These are phyloP conservation scores for Ramichloridium luteum DNA, from an alignment of 2,329 filamentous ascomycete species.

Conservation along the genomic window DNA sequence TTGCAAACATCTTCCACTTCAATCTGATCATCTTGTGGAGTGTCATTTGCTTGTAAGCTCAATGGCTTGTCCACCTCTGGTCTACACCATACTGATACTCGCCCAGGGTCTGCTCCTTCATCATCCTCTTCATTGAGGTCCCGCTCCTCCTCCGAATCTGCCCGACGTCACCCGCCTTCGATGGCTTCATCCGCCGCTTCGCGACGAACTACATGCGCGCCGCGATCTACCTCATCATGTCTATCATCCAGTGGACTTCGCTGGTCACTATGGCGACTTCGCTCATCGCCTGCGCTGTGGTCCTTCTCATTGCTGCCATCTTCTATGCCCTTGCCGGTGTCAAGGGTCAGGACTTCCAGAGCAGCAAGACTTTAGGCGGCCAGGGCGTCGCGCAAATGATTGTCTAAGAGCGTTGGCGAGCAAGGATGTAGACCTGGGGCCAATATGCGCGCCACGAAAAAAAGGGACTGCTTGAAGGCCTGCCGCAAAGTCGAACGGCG, in stretches of 20 bases:
- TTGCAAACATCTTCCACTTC: constrained; percentile 56
- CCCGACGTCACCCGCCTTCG: constrained; percentile 83
- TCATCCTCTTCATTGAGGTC: constrained; percentile 52
- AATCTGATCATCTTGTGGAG: constrained; percentile 49
- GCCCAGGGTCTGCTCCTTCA: constrained; percentile 34
- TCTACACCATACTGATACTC: constrained; percentile 1
- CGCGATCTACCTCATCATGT: constrained; percentile 71
- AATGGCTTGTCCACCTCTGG: no score
- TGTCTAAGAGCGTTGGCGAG: no score
- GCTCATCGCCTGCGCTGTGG: constrained; percentile 74
- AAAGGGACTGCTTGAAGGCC: no score
- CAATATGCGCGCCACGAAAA: no score
- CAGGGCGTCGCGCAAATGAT: constrained; percentile 97
- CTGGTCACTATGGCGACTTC: constrained; percentile 52
- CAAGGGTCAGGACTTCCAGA: constrained; percentile 76
- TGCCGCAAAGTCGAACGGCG: no score
- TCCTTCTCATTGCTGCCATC: constrained; percentile 61
- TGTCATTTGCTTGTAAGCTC: constrained; percentile 38
- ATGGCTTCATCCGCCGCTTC: constrained; percentile 78
- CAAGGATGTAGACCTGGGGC: no score
- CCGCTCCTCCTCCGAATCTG: constrained; percentile 94
- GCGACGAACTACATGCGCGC: constrained; percentile 97
- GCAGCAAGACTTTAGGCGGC: constrained; percentile 91
- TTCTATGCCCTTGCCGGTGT: constrained; percentile 73
- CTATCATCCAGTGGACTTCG: constrained; percentile 72